Conservation (phyloP, 352 stramenopile genomes). For the Globisporangium takayamanum region DNA sequence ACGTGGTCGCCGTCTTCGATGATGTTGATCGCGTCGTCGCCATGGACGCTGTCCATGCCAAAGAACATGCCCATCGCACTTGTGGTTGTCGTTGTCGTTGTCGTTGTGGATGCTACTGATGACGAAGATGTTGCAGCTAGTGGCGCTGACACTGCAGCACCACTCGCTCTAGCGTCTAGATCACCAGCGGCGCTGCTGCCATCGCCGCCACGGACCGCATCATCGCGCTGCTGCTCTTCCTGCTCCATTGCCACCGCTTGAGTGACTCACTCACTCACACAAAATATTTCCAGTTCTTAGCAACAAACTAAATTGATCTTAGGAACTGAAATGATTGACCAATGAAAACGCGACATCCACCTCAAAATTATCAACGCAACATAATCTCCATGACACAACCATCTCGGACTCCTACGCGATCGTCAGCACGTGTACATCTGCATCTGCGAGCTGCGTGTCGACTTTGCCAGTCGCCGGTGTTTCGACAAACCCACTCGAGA, state of each 20-base stretch:
- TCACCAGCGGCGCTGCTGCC: too few species aligned
- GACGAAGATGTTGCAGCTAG: neutral
- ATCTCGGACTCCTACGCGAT: conserved; percentile 1
- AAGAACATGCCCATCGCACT: conserved; percentile 15
- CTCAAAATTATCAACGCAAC: neutral
- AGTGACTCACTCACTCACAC: neutral
- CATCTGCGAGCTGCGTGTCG: conserved; percentile 48
- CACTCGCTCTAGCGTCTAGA: neutral
- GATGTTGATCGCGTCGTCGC: conserved; percentile 29
- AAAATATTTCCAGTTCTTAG: neutral
- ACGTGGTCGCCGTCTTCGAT: conserved; percentile 47
- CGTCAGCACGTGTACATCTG: conserved; percentile 49
- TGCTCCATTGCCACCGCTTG: neutral
- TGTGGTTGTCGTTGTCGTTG: neutral
- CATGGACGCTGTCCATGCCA: conserved; percentile 8
- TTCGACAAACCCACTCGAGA: conserved; percentile 69
- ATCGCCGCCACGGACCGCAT: neutral
- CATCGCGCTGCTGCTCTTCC: neutral
- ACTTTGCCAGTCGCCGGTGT: conserved; percentile 28
- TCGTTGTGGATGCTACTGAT: neutral
- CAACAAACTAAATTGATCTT: neutral
- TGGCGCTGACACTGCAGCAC: neutral
- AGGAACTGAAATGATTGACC: too few species aligned
- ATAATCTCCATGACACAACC: neutral
- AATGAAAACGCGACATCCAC: too few species aligned